A percentile compares a stretch with the other conserved stretches of the same genome.
Evolutionary conservation across 1,284 basidiomycete species (phyloP).

Genomic region (Ganoderma resinaceum): DNA sequence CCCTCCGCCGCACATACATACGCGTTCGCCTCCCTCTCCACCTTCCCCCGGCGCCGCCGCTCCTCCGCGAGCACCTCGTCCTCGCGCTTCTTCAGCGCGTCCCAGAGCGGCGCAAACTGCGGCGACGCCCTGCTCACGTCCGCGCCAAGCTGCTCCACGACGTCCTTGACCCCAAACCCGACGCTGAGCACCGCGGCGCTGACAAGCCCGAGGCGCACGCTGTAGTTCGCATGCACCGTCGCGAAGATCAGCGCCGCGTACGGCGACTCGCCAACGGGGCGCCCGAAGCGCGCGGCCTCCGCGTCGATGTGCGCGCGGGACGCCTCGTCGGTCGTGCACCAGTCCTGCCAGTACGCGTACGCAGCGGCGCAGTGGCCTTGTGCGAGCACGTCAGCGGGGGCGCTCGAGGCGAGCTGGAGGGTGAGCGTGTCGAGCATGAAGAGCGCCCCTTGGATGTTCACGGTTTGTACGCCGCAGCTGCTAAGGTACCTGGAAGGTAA

Average conservation of each 20-base stretch:
- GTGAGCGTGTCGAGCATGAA: slow-evolving; percentile 13
- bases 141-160: slow-evolving; percentile 2
- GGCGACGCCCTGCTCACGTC: not conserved
- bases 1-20: slow-evolving; percentile 17
- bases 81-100: slow-evolving; percentile 18
- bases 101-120: slow-evolving; percentile 23
- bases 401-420: not conserved
- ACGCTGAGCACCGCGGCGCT: slow-evolving; percentile 12
- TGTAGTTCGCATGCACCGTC: slow-evolving; percentile 2
- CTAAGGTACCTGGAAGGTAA: not conserved
- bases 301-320: slow-evolving; percentile 9
- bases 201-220: slow-evolving; percentile 16
- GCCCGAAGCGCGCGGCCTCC: slow-evolving; percentile 6
- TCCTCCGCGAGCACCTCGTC: slow-evolving; percentile 12
- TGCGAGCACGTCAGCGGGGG: slow-evolving; percentile 1
- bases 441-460: slow-evolving; percentile 8
- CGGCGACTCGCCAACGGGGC: slow-evolving; percentile 2
- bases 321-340: slow-evolving; percentile 8
- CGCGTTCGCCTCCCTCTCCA: slow-evolving; percentile 11
- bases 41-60: slow-evolving; percentile 8
- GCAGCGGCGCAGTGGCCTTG: slow-evolving; percentile 8
- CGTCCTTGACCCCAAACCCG: slow-evolving; percentile 9
- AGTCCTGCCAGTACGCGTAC: slow-evolving; percentile 9
- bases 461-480: not conserved
- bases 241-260: slow-evolving; percentile 10